Conservation (phyloP, 1,139 yeast genomes). For the Hansenula lynferdii region DNA sequence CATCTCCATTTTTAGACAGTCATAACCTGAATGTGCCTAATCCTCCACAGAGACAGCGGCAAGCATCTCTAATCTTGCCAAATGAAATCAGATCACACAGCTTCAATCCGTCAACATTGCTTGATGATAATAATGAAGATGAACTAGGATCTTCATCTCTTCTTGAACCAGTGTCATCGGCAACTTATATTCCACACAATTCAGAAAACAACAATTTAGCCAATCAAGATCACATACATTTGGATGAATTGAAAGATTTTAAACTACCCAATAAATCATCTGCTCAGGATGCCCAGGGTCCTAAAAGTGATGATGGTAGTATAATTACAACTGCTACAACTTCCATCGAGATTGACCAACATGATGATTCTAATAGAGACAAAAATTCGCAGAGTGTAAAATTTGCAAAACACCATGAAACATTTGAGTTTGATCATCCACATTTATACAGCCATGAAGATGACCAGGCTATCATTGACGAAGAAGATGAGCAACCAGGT, state of each 20-base stretch:
- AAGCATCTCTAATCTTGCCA: slow-evolving; percentile 2
- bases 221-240: slow-evolving; percentile 7
- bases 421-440: slow-evolving; percentile 7
- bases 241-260: slow-evolving; percentile 12
- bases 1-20: slow-evolving; percentile 8
- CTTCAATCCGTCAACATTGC: background rate
- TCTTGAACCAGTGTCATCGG: slow-evolving; percentile 59
- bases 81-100: slow-evolving; percentile 1
- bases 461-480: background rate
- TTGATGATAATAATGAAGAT: background rate
- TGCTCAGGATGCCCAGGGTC: background rate
- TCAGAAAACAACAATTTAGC: slow-evolving; percentile 3
- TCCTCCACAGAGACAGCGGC: background rate
- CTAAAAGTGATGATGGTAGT: slow-evolving; percentile 7
- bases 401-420: slow-evolving; percentile 9
- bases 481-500: slow-evolving; percentile 3
- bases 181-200: slow-evolving; percentile 63
- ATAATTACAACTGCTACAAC: slow-evolving; percentile 3
- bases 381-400: slow-evolving; percentile 6
- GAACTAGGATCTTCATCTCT: slow-evolving; percentile 11
- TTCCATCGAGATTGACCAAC: no score
- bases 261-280: background rate
- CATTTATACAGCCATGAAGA: background rate
- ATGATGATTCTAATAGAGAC: background rate
- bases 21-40: background rate